Percentiles rank a stretch among this genome's conserved stretches.
These are phyloP conservation scores for Mallotus repandus DNA, from an alignment of 441 rosid species.

Conservation along the genomic window DNA sequence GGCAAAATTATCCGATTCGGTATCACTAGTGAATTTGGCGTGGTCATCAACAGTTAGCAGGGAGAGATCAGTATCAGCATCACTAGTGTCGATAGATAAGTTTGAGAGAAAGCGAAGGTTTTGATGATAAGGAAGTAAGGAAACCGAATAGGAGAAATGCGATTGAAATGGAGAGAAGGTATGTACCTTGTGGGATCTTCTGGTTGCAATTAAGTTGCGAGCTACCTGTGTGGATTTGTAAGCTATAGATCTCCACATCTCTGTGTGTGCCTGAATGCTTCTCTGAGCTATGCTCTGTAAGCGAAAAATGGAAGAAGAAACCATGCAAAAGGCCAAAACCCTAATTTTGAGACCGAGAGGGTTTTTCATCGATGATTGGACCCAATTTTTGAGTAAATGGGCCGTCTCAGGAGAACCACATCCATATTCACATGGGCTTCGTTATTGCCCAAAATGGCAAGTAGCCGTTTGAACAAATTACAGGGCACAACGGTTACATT, in stretches of 20 bases:
- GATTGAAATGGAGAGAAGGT: slow-evolving; percentile 20
- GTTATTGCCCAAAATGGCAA: too few species aligned
- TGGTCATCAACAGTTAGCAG: slow-evolving; percentile 24
- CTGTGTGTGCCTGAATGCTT: not conserved
- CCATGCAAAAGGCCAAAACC: not conserved
- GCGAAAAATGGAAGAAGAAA: not conserved
- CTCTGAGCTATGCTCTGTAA: not conserved
- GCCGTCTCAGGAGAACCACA: too few species aligned
- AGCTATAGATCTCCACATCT: slow-evolving; percentile 58
- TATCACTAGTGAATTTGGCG: slow-evolving; percentile 16
- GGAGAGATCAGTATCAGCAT: slow-evolving; percentile 23
- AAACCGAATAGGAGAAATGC: slow-evolving; percentile 18
- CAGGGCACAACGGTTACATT: too few species aligned
- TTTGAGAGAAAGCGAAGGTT: slow-evolving; percentile 38
- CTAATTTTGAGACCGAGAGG: not conserved
- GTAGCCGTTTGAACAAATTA: too few species aligned
- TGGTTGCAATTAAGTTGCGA: slow-evolving; percentile 23
- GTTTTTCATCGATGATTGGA: too few species aligned
- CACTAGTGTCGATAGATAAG: slow-evolving; percentile 28
- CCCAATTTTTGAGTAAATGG: too few species aligned
- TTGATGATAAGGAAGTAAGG: slow-evolving; percentile 9
- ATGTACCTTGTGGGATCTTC: slow-evolving; percentile 32
- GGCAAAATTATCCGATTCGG: slow-evolving; percentile 12
- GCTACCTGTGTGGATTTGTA: slow-evolving; percentile 36
- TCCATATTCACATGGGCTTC: too few species aligned